phyloP scores from a whole-genome alignment of 2,329 filamentous ascomycete genomes.

The Ceratocystis lukuohia region DNA sequence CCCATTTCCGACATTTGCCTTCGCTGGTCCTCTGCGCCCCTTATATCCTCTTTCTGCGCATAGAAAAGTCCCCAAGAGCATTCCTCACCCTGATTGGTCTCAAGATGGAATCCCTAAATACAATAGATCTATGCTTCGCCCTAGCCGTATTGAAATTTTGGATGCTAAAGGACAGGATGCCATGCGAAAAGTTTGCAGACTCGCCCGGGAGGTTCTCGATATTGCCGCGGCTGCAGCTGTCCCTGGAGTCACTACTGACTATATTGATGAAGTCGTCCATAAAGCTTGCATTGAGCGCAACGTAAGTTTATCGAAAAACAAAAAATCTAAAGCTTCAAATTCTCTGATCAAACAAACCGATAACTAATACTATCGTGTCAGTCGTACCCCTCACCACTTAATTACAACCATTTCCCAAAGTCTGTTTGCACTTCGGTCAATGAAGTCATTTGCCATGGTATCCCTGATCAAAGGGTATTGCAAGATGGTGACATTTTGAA shows the following conservation, averaged over 20 bases:
- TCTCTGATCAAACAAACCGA: neutral
- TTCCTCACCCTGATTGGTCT: slow-evolving; percentile 78
- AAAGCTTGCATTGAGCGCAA: slow-evolving; percentile 87
- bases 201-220: slow-evolving; percentile 85
- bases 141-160: slow-evolving; percentile 72
- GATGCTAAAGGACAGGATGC: slow-evolving; percentile 68
- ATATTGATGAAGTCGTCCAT: slow-evolving; percentile 89
- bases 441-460: slow-evolving; percentile 97
- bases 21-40: slow-evolving; percentile 67
- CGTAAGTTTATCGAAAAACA: slow-evolving; percentile 41
- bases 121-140: slow-evolving; percentile 46
- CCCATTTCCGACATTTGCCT: slow-evolving; percentile 79
- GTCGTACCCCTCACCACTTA: slow-evolving; percentile 89
- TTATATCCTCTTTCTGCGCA: slow-evolving; percentile 70
- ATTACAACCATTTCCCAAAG: slow-evolving; percentile 95
- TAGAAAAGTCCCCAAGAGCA: slow-evolving; percentile 63
- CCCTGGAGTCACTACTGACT: slow-evolving; percentile 91
- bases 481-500: slow-evolving; percentile 93
- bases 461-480: slow-evolving; percentile 78
- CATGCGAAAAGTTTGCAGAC: slow-evolving; percentile 82
- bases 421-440: slow-evolving; percentile 94
- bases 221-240: slow-evolving; percentile 70
- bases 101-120: slow-evolving; percentile 61
- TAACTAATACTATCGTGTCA: slow-evolving; percentile 28
- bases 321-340: neutral